These are phyloP conservation scores for Vitis hybrid DNA, from an alignment of 177 flowering plant species.

Conservation along the genomic window DNA sequence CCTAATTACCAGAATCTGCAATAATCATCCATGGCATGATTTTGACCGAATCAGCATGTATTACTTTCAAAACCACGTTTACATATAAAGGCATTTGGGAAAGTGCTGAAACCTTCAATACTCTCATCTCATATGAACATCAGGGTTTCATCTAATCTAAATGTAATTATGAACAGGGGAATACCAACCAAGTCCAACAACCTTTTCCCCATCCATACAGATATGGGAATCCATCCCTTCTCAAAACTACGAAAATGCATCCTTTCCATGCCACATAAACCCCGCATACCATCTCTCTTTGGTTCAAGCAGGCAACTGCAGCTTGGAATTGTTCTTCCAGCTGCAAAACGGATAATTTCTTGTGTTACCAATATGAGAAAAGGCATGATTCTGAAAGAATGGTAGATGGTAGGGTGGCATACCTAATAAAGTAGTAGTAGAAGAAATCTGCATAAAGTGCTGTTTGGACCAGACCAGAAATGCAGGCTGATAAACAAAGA, in stretches of 20 bases:
- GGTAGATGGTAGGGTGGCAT: not conserved
- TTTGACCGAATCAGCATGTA: not conserved
- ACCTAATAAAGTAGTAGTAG: conserved; percentile 89
- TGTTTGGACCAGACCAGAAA: conserved; percentile 89
- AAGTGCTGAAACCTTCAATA: not conserved
- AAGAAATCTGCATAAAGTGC: conserved; percentile 94
- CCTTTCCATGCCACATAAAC: not conserved
- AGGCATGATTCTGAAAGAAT: not conserved
- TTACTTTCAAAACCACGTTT: not conserved
- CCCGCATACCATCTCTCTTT: not conserved
- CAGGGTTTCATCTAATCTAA: conserved; percentile 4
- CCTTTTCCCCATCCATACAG: not conserved
- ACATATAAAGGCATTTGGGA: not conserved
- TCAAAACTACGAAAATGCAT: conserved; percentile 2
- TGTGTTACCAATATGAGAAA: not conserved
- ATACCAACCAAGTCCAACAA: not conserved
- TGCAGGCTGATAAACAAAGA: conserved; percentile 48
- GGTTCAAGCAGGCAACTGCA: conserved; percentile 77
- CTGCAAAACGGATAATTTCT: conserved; percentile 40
- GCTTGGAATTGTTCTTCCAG: conserved; percentile 87
- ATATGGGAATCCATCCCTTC: not conserved
- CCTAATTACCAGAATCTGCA: not conserved
- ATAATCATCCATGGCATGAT: not conserved
- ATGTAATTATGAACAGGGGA: not conserved
- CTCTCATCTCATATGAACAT: not conserved